Evolutionary conservation across 108 stramenopile species (phyloP).

Genomic region (Nitzschia sp.): DNA sequence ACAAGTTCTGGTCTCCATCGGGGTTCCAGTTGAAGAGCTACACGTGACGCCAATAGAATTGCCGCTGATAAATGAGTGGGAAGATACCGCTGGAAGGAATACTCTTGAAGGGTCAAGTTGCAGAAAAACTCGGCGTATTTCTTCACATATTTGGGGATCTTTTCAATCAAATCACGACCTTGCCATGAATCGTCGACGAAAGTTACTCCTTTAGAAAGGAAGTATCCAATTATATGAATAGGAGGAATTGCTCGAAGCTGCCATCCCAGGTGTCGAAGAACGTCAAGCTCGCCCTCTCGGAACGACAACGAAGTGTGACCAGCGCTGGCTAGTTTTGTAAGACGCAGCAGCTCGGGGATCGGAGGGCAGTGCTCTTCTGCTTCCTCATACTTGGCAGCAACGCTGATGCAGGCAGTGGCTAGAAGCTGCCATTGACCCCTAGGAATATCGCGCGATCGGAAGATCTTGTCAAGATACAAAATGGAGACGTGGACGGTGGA

Average conservation of each 20-base stretch:
- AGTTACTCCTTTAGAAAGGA: conserved; percentile 73
- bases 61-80: conserved; percentile 88
- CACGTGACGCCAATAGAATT: conserved; percentile 76
- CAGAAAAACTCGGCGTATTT: conserved; percentile 95
- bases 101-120: conserved; percentile 92
- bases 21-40: conserved; percentile 82
- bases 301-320: conserved; percentile 84
- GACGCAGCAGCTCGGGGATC: conserved; percentile 80
- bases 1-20: conserved; percentile 79
- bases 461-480: conserved; percentile 87
- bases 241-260: conserved; percentile 81
- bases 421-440: conserved; percentile 88
- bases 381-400: conserved; percentile 92
- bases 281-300: conserved; percentile 85
- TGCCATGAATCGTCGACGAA: conserved; percentile 87
- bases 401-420: conserved; percentile 88
- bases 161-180: conserved; percentile 77
- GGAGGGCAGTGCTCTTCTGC: conserved; percentile 90
- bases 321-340: conserved; percentile 74
- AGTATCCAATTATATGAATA: conserved; percentile 82
- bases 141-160: conserved; percentile 91
- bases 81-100: conserved; percentile 85
- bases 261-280: conserved; percentile 78
- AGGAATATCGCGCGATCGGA: conserved; percentile 68
- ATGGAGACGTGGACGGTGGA: conserved; percentile 85